Evolutionary conservation across 768 basidiomycete species (phyloP), one percentile per base, ranked within the genome.

Genomic region (Tylopilus subfusipes): DNA sequence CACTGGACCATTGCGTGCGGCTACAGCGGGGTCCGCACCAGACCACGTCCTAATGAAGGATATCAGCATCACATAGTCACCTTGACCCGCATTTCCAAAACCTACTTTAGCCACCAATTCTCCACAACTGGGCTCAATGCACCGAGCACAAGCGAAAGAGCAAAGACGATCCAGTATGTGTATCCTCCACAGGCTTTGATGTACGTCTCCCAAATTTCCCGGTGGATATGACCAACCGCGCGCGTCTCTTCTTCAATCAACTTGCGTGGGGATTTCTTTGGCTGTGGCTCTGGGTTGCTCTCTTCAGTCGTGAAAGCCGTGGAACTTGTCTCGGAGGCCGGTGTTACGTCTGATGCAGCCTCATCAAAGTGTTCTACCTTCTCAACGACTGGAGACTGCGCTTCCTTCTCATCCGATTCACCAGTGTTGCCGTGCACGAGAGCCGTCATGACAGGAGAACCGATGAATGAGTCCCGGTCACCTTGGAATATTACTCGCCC

Each of bases 211-310:
- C 89, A 92, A 21, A 90, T 81, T 36, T 82, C 80, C 53, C 76
- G 72, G 45, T 79, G 71, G 50, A 92, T 88, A 43, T 85, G 78
- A 4, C 89, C 89, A 40, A 83, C 82, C 1, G 85, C 88, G n/a
- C 89, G 79, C 56, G 80, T 82, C 67, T 91, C 89, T 62, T 91
- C 90, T 62, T 96, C 93, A 7, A 95, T 75, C 43, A 95, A 78
- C 67, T 94, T 95, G 34, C 91, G 78, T 0, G 93, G 88, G 1
- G 77, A 64, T 63, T 84, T 88, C 66, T 78, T 82, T 66, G 77
- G 81, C 54, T 70, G 66, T 11, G 66, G 55, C 22, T 75, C 74
- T n/a, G 69, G 64, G 2, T 73, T 70, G 21, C 53, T 72, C 19
- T 72, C 69, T 12, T 76, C 69, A 18, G 63, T 63, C 31, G 73